phyloP scores from a whole-genome alignment of 495 filamentous ascomycete genomes.

The Neurospora cerealis region DNA sequence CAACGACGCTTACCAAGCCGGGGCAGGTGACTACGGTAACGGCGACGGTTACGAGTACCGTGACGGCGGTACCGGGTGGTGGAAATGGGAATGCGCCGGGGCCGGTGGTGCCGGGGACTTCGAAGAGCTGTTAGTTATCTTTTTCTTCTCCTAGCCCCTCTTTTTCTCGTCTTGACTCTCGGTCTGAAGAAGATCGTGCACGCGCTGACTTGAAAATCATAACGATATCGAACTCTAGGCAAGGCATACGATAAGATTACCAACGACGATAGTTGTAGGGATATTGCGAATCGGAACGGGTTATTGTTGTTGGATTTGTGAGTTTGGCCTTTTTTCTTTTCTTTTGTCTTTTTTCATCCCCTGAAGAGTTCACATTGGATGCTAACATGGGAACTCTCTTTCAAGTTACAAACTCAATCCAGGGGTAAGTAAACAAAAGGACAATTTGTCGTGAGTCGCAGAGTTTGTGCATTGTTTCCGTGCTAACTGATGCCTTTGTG shows the following conservation, averaged over 20 bases:
- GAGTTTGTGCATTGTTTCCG: no score
- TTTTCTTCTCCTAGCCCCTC: no score
- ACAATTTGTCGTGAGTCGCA: no score
- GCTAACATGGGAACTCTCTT: background rate
- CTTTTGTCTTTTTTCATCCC: background rate
- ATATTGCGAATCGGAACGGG: conserved; percentile 3
- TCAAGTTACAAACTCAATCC: conserved; percentile 18
- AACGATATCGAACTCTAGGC: no score
- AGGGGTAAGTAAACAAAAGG: conserved; percentile 9
- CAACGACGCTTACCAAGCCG: background rate
- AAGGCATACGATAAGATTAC: conserved; percentile 6
- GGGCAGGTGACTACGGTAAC: background rate
- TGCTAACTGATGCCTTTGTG: background rate
- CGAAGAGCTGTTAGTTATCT: conserved; percentile 13
- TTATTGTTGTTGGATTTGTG: conserved; percentile 13
- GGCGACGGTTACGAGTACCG: background rate
- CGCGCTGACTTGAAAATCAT: no score
- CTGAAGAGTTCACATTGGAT: background rate
- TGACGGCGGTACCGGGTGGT: background rate
- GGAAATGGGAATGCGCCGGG: background rate
- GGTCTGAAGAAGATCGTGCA: background rate
- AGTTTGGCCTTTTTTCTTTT: background rate
- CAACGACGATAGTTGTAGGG: conserved; percentile 6
- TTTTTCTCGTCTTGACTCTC: no score
- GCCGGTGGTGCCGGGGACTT: conserved; percentile 13